A percentile compares a stretch with the other conserved stretches of the same genome.
Conservation (phyloP, 352 stramenopile genomes). For the Achlya hypogyna region DNA sequence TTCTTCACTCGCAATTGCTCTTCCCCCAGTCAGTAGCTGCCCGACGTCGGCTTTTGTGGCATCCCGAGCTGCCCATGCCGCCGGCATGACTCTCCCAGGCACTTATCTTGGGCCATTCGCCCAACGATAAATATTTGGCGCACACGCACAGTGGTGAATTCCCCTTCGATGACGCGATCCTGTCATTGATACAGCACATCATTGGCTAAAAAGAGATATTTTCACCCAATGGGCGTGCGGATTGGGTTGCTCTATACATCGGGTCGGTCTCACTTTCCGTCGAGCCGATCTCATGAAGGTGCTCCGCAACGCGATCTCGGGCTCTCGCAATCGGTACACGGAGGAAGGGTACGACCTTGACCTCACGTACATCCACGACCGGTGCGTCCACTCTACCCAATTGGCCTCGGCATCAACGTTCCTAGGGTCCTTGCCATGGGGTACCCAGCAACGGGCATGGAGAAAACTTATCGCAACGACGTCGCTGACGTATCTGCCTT, state of each 20-base stretch:
- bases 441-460: slow-evolving; percentile 67
- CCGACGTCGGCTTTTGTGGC: too few species aligned
- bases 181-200: background rate
- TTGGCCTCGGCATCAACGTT: slow-evolving; percentile 18
- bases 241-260: background rate
- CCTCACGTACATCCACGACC: slow-evolving; percentile 63
- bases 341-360: slow-evolving; percentile 78
- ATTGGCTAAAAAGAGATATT: background rate
- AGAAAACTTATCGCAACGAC: slow-evolving; percentile 83
- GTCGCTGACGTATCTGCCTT: slow-evolving; percentile 56
- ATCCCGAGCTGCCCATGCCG: background rate
- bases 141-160: background rate
- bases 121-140: background rate
- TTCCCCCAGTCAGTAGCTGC: too few species aligned
- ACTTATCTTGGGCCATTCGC: too few species aligned
- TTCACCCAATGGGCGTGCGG: background rate
- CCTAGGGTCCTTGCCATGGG: slow-evolving; percentile 70
- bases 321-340: slow-evolving; percentile 74
- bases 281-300: slow-evolving; percentile 46
- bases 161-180: background rate
- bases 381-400: background rate
- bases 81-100: too few species aligned
- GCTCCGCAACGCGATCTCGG: slow-evolving; percentile 61
- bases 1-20: too few species aligned
- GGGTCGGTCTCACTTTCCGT: background rate